Evolutionary conservation across 2,329 filamentous ascomycete species (phyloP), one percentile per base, ranked within the genome.

Genomic region (Colletotrichum ledebouriae): DNA sequence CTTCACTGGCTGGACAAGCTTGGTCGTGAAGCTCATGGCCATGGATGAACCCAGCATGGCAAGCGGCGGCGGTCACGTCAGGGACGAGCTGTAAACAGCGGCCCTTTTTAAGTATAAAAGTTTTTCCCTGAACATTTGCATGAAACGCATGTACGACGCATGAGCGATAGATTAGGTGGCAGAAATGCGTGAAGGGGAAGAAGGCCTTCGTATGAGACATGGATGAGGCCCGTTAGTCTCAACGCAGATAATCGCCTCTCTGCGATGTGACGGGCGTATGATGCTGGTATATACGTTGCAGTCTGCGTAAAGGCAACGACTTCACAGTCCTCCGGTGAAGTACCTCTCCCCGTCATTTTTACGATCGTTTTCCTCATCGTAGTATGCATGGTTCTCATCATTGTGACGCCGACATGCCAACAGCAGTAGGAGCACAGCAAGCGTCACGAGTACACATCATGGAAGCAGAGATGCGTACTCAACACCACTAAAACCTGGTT

Each of bases 1-100:
- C 80, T 99, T 99, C 78, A 98, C 96, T 0, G 96, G 96, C 58
- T 99, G 96, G 96, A 99, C 96, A n/a, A 97, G 94, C 78, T 83
- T 98, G 80, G 93, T 98, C 55, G 94, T 98, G 52, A 98, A 97
- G 84, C 93, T 99, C 73, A 97, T 98, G 94, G 89, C 89, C 53
- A 95, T 99, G 93, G 92, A 94, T 6, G 91, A 97, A 73, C 76
- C 93, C 22, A 71, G 71, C 29, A 73, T 73, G 49, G 73, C 73
- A 46, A n/a, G 29, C 57, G 33, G 44, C 57, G 74, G 71, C 34
- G 37, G 37, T 39, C 78, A 78, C 53, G 74, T 63, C 20, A 79
- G 76, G 71, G 85, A 87, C 72, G 86, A 88, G 78, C 75, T 88
- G 63, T 88, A 72, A 77, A 20, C 4, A 17, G 13, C 6, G 25